Evolutionary conservation across 169 alveolate species (phyloP).

Genomic region (Eimeria tenella): DNA sequence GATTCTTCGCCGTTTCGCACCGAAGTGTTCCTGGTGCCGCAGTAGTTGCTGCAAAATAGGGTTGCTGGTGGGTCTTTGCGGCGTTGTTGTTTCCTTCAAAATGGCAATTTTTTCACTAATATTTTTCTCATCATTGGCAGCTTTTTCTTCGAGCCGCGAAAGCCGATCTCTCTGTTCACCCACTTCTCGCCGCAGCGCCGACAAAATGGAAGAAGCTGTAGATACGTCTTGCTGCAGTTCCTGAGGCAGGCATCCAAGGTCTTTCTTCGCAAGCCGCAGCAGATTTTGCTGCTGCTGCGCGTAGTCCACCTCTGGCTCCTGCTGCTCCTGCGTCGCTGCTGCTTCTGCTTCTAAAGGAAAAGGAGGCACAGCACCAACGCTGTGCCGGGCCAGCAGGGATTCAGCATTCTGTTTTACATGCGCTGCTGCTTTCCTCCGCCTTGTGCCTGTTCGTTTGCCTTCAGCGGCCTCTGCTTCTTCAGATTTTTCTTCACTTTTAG

Average conservation of each 20-base stretch:
- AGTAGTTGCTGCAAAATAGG: too few relatives aligned
- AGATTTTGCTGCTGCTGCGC: not conserved
- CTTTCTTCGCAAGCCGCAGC: not conserved
- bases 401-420: not conserved
- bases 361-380: not conserved
- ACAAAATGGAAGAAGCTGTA: too few relatives aligned
- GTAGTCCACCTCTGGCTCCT: not conserved
- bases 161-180: not conserved
- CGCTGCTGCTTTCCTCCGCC: too few relatives aligned
- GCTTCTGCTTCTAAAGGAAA: not conserved
- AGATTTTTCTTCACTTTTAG: too few relatives aligned
- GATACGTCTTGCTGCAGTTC: not conserved
- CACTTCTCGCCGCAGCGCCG: not conserved
- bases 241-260: not conserved
- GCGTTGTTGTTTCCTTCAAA: too few relatives aligned
- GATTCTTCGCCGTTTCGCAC: too few relatives aligned
- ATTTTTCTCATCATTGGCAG: not conserved
- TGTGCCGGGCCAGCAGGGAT: not conserved
- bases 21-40: too few relatives aligned
- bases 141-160: not conserved
- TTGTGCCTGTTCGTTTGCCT: too few relatives aligned
- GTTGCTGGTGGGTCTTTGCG: too few relatives aligned
- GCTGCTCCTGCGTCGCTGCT: not conserved
- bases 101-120: not conserved
- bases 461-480: too few relatives aligned